Evolutionary conservation across 768 basidiomycete species (phyloP), one percentile per base, ranked within the genome.

Genomic region (Boletus vinaceobasis): DNA sequence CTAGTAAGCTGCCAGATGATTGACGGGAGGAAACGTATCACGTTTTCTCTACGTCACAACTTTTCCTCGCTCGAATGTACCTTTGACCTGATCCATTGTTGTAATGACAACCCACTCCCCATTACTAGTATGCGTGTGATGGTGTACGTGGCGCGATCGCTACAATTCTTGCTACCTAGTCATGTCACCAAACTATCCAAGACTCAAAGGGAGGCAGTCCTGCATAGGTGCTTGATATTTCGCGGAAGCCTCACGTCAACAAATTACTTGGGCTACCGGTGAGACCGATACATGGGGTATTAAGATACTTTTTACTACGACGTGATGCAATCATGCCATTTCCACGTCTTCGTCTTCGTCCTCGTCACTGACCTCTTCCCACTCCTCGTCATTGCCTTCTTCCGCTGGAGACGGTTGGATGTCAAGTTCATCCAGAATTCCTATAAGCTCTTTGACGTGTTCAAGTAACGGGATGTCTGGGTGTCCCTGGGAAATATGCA

Each of bases 401-500:
- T 76, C 82, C 13, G 77, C 69, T 0, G 83, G 77, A 9, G 86
- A 86, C 0, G 85, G 71, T 21, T 79, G 72, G 37, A 95, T 79
- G 1, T 91, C 90, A 42, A 83, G 71, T 6, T 73, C 75, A 45
- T 91, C 85, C 53, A 95, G 65, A 57, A 84, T 83, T 7, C 71
- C 71, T 49, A 92, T 78, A 43, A 97, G 78, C 59, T 94, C 93
- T 47, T 79, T 72, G 27, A 79, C 82, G 66, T 97, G 93, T 35
- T 84, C 83, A 3, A 91, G 75, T 48, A 96, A 69, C 19, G 88
- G 90, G 54, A 75, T 73, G 67, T 97, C 93, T 4, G 85, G 80
- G 68, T 93, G 83, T 26, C 83, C 82, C 60, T 93, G 84, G 39
- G 78, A 83, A 43, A 74, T 69, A 59, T 92, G 88, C 35, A 94